Base-by-base conservation (phyloP, 805 yeast genomes). In the Saccharomycopsis malanga region DNA sequence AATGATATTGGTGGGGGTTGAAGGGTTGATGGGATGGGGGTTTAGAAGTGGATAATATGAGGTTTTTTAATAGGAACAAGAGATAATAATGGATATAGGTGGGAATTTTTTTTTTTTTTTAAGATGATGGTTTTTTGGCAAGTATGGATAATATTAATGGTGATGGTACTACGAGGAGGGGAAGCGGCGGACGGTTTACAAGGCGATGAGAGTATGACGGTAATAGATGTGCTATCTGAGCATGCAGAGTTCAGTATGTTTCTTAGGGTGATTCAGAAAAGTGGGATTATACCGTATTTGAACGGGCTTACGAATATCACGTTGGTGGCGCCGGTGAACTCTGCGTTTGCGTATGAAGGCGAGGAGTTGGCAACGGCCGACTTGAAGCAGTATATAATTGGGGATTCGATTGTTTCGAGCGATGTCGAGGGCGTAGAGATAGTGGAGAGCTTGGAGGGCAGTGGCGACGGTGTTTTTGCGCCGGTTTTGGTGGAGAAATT, bases 301-400 rank as follows among this genome's bases (percentile, higher is more conserved):
- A 86, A 84, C 57, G 64, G 64, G 18, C 60, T 82, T 50, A 64
- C 66, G 21, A 81, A 84, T 59, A 75, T 81, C 48, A 85, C 95
- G 0, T 62, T 87, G n/a, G 59, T 83, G 35, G 95, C 94, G 1
- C 95, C 95, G 0, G 72, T 82, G 10, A 87, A 87, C 59, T 79
- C 81, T 54, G 95, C 95, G 1, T 85, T 83, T 61, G 68, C 66
- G 3, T 46, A 56, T 25, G 50, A 52, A 4, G 49, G 49, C 4
- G 20, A 39, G 18, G 56, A 58, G 47, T 56, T 56, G 44, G 43
- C 61, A n/a, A 54, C 58, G 17, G 53, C 61, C 29, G 60, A 59
- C 46, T 39, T 68, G 9, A 45, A 61, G 6, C 59, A 63, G 29
- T 64, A 74, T 55, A 50, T 67, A 4, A 58, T 74, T 14, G 57